Conservation (phyloP, 1,284 basidiomycete species). For the Porogramme epimiltina region DNA sequence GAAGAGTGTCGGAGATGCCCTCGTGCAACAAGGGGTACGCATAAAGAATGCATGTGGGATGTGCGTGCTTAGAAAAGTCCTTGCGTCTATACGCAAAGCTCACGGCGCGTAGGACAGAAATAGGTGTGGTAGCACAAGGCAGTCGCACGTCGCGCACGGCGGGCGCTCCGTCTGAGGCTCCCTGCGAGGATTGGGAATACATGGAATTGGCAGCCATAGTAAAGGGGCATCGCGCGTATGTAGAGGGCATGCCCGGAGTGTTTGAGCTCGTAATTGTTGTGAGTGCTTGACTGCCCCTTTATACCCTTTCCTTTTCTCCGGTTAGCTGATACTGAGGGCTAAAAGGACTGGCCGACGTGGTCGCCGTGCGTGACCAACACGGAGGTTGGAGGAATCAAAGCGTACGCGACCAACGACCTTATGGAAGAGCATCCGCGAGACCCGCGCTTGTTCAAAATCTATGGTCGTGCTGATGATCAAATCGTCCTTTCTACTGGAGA, state of each 20-base stretch:
- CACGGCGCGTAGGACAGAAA: constrained; percentile 15
- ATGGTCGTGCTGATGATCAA: constrained; percentile 52
- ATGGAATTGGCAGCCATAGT: constrained; percentile 19
- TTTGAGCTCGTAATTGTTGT: constrained; percentile 29
- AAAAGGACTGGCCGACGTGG: constrained; percentile 13
- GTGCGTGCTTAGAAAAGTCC: constrained; percentile 18
- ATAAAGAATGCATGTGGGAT: constrained; percentile 30
- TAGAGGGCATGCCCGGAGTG: constrained; percentile 21
- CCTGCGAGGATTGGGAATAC: constrained; percentile 29
- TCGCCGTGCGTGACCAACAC: constrained; percentile 31
- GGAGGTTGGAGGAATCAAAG: constrained; percentile 29
- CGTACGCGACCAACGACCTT: constrained; percentile 44
- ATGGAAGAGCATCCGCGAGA: constrained; percentile 46
- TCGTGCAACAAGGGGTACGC: constrained; percentile 26
- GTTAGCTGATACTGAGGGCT: not conserved
- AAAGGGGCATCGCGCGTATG: constrained; percentile 15
- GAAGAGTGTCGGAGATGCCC: constrained; percentile 29
- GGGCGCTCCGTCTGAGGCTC: constrained; percentile 1
- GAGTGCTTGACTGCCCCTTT: constrained; percentile 2
- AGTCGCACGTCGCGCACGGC: constrained; percentile 8
- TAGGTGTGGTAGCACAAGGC: constrained; percentile 13
- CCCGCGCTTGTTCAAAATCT: constrained; percentile 43
- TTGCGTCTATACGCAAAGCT: not conserved
- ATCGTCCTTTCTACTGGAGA: constrained; percentile 54
- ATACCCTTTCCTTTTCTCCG: not conserved